Evolutionary conservation across 495 filamentous ascomycete genomes (phyloP), one percentile per base, ranked within the genome.

Genomic region (Lineolata rhizophorae): DNA sequence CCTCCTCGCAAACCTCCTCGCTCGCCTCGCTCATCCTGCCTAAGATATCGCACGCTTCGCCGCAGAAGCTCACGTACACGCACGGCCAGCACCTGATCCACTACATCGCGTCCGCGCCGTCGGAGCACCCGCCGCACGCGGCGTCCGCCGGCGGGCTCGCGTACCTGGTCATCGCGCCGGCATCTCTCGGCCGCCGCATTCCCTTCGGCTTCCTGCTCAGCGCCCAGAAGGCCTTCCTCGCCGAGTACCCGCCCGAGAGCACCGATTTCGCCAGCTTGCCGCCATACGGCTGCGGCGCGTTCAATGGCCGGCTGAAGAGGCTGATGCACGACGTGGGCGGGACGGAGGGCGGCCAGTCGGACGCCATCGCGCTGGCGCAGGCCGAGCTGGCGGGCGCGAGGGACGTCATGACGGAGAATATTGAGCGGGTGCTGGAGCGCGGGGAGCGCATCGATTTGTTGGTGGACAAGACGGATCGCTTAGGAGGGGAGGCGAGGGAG

Each of bases 391-490:
- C 92, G 35, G 80, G 76, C 39, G 87, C 92, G 26, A 60, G 76
- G 28, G 82, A 83, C 19, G 92, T 99, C 48, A 99, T 99, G 87
- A 93, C 84, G 33, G 70, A 90, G 58, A 99, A 95, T 54, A 99
- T 99, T 42, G 87, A 99, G 66, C 62, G 83, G 34, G 68, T 99
- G 43, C 51, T 99, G 29, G 87, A 99, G 65, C 59, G 87, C 2
- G 87, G 87, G 12, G 87, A 94, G 62, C 63, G 84, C 41, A 93
- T 99, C 42, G 83, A 94, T 60, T 47, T 93, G 47, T 58, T 99
- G 34, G 84, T 99, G 19, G 84, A 95, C 48, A 99, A 95, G 70
- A 99, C 90, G 37, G 85, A 93, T 48, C 61, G 82, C 37, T 48
- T 94, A 30, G 83, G 83, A 6, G 77, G 75, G 4, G 80, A 65